Conservation (phyloP, 129 eudicot species). For the Saposhnikovia divaricata region DNA sequence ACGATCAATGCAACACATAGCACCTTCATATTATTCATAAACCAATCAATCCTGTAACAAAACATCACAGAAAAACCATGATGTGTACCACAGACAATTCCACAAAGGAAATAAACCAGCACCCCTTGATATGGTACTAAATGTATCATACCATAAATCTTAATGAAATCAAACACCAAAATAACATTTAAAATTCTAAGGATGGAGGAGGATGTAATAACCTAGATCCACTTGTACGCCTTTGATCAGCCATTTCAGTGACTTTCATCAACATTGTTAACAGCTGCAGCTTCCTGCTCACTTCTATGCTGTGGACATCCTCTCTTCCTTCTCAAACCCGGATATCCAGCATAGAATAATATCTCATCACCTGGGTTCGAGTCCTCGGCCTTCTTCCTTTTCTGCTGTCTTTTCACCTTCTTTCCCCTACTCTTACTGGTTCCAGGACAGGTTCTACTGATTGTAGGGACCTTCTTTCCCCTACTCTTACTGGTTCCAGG, state of each 20-base stretch:
- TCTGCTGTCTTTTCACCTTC: not conserved
- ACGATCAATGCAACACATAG: not conserved
- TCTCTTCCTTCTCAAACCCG: not conserved
- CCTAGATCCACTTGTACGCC: not conserved
- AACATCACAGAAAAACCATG: not conserved
- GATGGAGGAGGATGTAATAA: not conserved
- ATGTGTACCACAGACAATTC: not conserved
- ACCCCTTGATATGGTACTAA: too few species aligned
- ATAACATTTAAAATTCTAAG: not conserved
- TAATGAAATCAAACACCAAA: not conserved
- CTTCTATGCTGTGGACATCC: not conserved
- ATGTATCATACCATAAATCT: too few species aligned
- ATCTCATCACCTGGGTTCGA: not conserved
- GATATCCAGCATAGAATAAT: not conserved
- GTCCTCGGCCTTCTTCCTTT: not conserved
- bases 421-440: not conserved
- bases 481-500: not conserved
- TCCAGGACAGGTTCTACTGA: not conserved
- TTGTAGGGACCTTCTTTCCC: not conserved
- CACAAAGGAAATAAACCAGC: not conserved
- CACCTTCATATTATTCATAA: not conserved
- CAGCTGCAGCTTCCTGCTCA: not conserved
- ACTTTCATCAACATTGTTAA: not conserved
- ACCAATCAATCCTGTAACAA: too few species aligned
- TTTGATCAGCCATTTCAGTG: not conserved